Conservation (phyloP, 768 basidiomycete species). For the Antrodiella citrinella region DNA sequence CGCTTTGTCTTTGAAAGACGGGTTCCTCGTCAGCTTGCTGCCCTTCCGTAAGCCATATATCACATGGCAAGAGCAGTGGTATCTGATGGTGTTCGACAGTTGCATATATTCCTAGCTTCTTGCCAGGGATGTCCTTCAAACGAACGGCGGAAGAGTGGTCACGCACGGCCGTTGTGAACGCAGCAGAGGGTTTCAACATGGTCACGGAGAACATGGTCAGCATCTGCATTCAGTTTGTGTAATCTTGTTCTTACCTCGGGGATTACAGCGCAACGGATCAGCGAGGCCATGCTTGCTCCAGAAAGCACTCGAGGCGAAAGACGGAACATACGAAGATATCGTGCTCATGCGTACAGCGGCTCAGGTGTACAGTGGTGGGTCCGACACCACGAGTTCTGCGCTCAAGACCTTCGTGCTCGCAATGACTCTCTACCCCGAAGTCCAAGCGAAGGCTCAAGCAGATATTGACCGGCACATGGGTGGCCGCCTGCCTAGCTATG, state of each 20-base stretch:
- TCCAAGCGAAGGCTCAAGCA: constrained; percentile 45
- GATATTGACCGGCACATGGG: constrained; percentile 41
- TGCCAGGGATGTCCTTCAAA: background rate
- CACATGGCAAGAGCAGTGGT: too few relatives aligned
- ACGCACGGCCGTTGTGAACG: background rate
- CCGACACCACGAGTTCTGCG: constrained; percentile 50
- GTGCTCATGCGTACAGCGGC: background rate
- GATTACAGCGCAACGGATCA: background rate
- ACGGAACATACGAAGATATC: background rate
- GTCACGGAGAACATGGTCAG: background rate
- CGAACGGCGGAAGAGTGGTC: background rate
- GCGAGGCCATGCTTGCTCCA: background rate
- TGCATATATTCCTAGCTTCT: background rate
- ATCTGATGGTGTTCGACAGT: too few relatives aligned
- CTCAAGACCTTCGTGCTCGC: constrained; percentile 54
- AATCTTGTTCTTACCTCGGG: too few relatives aligned
- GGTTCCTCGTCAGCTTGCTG: background rate
- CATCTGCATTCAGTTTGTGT: too few relatives aligned
- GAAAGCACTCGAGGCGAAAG: background rate
- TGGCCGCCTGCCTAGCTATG: constrained; percentile 48
- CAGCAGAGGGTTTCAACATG: background rate
- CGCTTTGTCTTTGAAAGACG: background rate
- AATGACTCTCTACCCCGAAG: constrained; percentile 51
- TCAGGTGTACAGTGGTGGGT: constrained; percentile 23
- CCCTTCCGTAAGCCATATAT: background rate